phyloP scores from a whole-genome alignment of 2,329 filamentous ascomycete species.

The Exophiala lecanii-corni region DNA sequence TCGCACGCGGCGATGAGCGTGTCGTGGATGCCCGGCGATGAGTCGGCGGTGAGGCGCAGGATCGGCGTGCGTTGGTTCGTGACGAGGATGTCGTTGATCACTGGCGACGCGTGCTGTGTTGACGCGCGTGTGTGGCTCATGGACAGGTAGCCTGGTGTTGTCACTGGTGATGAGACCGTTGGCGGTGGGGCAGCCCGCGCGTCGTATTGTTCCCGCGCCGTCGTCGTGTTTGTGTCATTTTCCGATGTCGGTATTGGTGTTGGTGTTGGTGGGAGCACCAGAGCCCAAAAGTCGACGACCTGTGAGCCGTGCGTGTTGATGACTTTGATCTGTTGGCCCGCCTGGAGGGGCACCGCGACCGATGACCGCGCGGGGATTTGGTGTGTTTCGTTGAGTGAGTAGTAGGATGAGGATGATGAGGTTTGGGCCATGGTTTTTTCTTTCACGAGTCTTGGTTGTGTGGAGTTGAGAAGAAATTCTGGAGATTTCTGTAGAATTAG shows the following conservation, averaged over 20 bases:
- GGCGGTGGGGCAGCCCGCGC: too few species aligned
- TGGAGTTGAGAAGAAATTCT: too few species aligned
- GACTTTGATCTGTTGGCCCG: constrained; percentile 41
- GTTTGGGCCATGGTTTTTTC: background rate
- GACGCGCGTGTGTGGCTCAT: constrained; percentile 39
- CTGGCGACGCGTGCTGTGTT: constrained; percentile 29
- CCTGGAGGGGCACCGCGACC: constrained; percentile 35
- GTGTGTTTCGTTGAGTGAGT: constrained; percentile 7
- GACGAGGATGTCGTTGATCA: constrained; percentile 33
- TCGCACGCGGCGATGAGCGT: constrained; percentile 41
- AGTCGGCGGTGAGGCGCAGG: constrained; percentile 36
- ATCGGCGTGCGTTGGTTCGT: constrained; percentile 36
- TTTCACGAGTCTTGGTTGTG: too few species aligned
- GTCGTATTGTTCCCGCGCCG: too few species aligned
- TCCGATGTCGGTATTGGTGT: background rate
- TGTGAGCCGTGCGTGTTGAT: constrained; percentile 47
- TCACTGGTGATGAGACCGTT: too few species aligned
- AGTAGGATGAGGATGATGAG: too few species aligned
- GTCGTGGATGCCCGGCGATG: constrained; percentile 37
- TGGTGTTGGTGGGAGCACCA: constrained; percentile 30
- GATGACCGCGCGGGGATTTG: constrained; percentile 42
- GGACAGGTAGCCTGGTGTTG: constrained; percentile 29
- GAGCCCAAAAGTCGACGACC: constrained; percentile 49
- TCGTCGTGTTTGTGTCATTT: background rate
- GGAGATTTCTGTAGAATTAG: too few species aligned